Evolutionary conservation across 352 stramenopile genomes (phyloP), one percentile per base, ranked within the genome.

Genomic region (Phytophthora pseudosyringae): DNA sequence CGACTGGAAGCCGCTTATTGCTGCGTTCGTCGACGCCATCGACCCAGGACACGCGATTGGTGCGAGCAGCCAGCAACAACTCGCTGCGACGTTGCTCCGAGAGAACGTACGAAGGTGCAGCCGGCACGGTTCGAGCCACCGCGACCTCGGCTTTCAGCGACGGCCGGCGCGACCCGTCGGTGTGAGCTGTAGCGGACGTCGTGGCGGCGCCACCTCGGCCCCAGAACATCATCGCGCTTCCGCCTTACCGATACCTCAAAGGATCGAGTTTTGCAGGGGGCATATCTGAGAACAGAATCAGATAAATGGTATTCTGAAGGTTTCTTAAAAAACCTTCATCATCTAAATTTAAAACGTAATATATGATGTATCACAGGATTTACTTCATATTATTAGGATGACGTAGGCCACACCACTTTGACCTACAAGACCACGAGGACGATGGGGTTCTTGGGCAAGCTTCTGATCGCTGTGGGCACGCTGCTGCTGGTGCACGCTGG

Each of bases 61-160:
- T 77, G 15, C 86, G 79, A 28, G 86, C 86, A n/a, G 83, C 79
- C 36, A 81, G 53, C n/a, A 95, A 69, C 38, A 95, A 72, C 62
- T 95, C 80, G 28, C 68, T 71, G n/a, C 86, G 80, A 21, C 86
- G 75, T 64, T 91, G 71, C 50, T 92, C 84, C 12, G 84, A 89
- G 15, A 95, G 76, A 5, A 82, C 57, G 53, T 83, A 88, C 10
- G 80, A 81, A 40, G 73, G 66, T 53, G 62, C 21, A 35, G 47
- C 8, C 6, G 57, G 56, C 62, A 67, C 45, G 10, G 48, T 40
- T 63, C 53, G 7, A 57, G 41, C 3, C 32, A 29, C 57, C 29
- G 46, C 6, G 13, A 46, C 58, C 15, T 63, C 7, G 0, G 2
- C 33, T n/a, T 72, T 46, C 60, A 66, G 60, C 3, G 38, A 60